Conservation (phyloP, 306 rosid genomes). For the Prunus kanzakura region DNA sequence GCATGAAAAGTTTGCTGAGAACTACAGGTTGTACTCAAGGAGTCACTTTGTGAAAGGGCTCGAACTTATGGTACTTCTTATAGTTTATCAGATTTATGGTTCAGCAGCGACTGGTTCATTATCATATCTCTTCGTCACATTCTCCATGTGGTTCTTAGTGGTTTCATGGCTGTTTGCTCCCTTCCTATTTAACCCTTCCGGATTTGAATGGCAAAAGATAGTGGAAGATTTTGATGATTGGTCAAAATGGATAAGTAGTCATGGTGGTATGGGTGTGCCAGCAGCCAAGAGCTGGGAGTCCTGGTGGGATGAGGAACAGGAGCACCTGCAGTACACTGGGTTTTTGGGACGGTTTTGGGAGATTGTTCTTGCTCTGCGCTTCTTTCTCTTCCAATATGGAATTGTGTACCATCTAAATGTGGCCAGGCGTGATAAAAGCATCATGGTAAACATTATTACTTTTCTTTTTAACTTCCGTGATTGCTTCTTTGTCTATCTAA, state of each 20-base stretch:
- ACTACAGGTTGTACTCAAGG: slow-evolving; percentile 93
- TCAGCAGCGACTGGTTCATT: slow-evolving; percentile 41
- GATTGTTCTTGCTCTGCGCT: slow-evolving; percentile 63
- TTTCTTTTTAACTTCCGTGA: slow-evolving; percentile 11
- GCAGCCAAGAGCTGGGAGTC: slow-evolving; percentile 97
- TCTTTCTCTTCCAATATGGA: slow-evolving; percentile 88
- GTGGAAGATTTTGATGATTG: slow-evolving; percentile 99
- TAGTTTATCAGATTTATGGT: slow-evolving; percentile 69
- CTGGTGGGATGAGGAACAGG: slow-evolving; percentile 99
- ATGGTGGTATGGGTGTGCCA: slow-evolving; percentile 94
- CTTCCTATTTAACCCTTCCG: slow-evolving; percentile 94
- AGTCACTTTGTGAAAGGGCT: slow-evolving; percentile 92
- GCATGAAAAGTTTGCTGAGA: slow-evolving; percentile 92
- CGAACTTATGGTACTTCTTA: slow-evolving; percentile 71
- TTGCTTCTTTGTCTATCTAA: slow-evolving; percentile 17
- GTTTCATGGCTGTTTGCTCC: slow-evolving; percentile 81
- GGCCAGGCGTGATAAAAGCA: slow-evolving; percentile 65
- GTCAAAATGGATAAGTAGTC: slow-evolving; percentile 84
- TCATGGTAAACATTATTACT: slow-evolving; percentile 46
- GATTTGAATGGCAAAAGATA: slow-evolving; percentile 99
- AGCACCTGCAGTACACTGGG: slow-evolving; percentile 81
- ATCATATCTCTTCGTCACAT: slow-evolving; percentile 45
- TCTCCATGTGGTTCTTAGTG: slow-evolving; percentile 94
- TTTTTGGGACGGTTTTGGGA: slow-evolving; percentile 67
- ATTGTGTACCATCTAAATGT: slow-evolving; percentile 83